phyloP scores from a whole-genome alignment of 1,284 basidiomycete species.

The Tilletia setariae region DNA sequence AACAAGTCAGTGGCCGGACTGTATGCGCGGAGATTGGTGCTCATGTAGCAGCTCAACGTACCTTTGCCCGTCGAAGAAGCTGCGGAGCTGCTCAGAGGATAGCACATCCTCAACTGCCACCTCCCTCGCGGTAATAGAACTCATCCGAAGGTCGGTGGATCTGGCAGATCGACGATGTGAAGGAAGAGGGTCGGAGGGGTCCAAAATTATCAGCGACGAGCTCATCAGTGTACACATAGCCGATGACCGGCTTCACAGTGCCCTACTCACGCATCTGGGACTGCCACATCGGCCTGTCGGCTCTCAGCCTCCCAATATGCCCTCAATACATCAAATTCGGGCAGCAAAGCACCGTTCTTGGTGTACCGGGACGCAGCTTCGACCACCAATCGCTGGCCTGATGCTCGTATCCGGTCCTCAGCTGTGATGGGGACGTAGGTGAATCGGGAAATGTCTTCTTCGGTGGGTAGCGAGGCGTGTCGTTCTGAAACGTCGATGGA shows the following conservation, averaged over 20 bases:
- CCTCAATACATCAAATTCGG: not conserved
- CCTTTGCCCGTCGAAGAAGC: not conserved
- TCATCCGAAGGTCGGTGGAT: not conserved
- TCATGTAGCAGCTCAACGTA: not conserved
- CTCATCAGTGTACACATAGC: too few relatives aligned
- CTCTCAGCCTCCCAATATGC: not conserved
- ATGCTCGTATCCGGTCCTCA: not conserved
- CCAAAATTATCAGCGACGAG: too few relatives aligned
- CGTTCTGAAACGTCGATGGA: not conserved
- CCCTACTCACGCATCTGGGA: conserved; percentile 7
- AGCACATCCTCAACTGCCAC: not conserved
- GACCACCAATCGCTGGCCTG: not conserved
- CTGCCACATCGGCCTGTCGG: not conserved
- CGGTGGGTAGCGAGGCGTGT: not conserved
- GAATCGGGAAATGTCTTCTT: conserved; percentile 7
- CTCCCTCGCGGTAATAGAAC: not conserved
- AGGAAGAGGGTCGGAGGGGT: too few relatives aligned
- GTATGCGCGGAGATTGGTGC: too few relatives aligned
- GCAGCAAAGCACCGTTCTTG: too few relatives aligned
- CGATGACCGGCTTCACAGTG: not conserved
- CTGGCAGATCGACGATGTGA: not conserved
- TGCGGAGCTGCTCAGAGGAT: not conserved
- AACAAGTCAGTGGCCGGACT: not conserved
- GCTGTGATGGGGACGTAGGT: not conserved
- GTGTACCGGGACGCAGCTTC: not conserved